Evolutionary conservation across 306 rosid species (phyloP), one percentile per base, ranked within the genome.

Genomic region (Vigna mungo): DNA sequence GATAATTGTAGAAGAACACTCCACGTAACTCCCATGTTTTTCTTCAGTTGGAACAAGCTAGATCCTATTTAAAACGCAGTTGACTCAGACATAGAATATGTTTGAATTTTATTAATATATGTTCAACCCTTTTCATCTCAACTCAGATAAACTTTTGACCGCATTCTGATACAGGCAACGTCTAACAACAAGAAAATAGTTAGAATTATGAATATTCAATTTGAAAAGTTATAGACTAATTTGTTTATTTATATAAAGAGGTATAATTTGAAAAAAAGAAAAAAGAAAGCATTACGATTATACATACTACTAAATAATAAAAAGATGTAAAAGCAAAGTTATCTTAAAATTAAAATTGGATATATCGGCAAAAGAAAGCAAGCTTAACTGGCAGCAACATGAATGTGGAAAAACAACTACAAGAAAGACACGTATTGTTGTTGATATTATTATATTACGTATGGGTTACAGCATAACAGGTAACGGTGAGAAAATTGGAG

Each of bases 401-500:
- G 37, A 25, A 48, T 78, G 32, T 74, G 59, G 47, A 36, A 70
- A 21, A 54, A 9, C 25, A 69, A 4, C 14, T 27, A 41, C 13
- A 32, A 6, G 11, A 14, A n/a, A 74, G 30, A 18, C 32, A 9
- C 52, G 30, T n/a, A 10, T 3, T 60, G 44, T 0, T 21, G 30
- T 58, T 12, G 10, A 17, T 23, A 12, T 58, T 4, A 23, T 15
- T 20, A 21, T 34, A 20, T 16, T 0, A 9, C 5, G 0, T 7
- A 16, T 63, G 73, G 18, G 43, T 9, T 16, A 61, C 18, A 37
- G 11, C 36, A 43, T 25, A 60, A 8, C 10, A 69, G 15, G 63
- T 21, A 68, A 58, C 59, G 53, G 55, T 55, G 54, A 79, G 56
- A 64, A 53, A 15, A 46, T 37, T 23, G 18, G 17, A 74, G 74